These are phyloP conservation scores for Lentinula novae-zelandiae DNA, from an alignment of 1,284 basidiomycete genomes.

Conservation along the genomic window DNA sequence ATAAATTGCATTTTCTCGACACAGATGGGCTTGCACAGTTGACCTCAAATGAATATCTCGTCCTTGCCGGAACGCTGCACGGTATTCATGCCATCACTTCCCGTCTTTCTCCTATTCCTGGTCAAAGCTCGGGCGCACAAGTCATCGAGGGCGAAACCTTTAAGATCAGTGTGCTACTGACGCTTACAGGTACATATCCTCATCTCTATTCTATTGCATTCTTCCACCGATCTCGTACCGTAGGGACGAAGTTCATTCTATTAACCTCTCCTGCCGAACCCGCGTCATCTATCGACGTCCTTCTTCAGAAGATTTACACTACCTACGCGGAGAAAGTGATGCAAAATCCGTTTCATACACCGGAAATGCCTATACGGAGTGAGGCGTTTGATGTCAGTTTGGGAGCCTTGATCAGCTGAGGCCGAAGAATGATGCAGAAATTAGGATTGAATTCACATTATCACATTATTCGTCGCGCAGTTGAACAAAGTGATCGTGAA, in stretches of 20 bases:
- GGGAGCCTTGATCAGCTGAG: slow-evolving; percentile 41
- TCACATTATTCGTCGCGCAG: neutral
- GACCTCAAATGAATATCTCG: slow-evolving; percentile 96
- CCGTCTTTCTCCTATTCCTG: slow-evolving; percentile 76
- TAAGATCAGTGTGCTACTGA: slow-evolving; percentile 87
- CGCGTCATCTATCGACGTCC: slow-evolving; percentile 59
- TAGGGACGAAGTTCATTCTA: slow-evolving; percentile 97
- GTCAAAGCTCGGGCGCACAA: slow-evolving; percentile 83
- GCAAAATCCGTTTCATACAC: slow-evolving; percentile 99
- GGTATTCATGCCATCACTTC: slow-evolving; percentile 98
- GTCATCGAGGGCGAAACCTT: slow-evolving; percentile 94
- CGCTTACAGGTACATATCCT: slow-evolving; percentile 77
- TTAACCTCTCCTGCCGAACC: slow-evolving; percentile 75
- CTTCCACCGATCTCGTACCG: neutral
- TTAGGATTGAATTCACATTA: neutral
- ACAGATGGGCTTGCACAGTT: slow-evolving; percentile 83
- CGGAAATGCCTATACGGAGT: slow-evolving; percentile 96
- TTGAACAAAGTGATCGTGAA: neutral
- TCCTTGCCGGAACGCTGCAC: slow-evolving; percentile 95
- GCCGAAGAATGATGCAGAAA: neutral
- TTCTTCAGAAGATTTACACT: slow-evolving; percentile 84
- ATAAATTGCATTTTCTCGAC: slow-evolving; percentile 12
- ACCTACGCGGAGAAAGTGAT: slow-evolving; percentile 92
- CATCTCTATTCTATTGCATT: slow-evolving; percentile 1
- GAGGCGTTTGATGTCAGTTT: slow-evolving; percentile 85